Evolutionary conservation across 371 early-diverging fungal species (phyloP).

Genomic region (Chytridium lagenaria): DNA sequence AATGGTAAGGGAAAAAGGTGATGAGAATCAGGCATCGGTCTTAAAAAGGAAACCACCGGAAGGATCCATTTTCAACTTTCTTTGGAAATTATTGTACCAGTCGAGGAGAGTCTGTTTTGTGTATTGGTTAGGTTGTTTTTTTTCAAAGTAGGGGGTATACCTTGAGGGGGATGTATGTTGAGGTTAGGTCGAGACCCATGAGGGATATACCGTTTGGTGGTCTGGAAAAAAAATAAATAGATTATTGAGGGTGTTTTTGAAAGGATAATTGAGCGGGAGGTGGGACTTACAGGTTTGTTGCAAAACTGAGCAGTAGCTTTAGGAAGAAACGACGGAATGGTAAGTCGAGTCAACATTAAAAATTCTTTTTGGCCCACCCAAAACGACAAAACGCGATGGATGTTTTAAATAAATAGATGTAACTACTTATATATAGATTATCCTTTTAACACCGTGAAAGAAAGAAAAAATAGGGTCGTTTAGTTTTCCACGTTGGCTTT

Average conservation of each 20-base stretch:
- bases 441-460: too few relatives aligned
- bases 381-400: too few relatives aligned
- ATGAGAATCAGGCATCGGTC: neutral
- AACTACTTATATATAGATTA: too few relatives aligned
- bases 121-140: neutral
- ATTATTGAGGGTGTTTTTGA: neutral
- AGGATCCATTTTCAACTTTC: constrained; percentile 51
- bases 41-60: constrained; percentile 33
- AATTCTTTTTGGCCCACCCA: too few relatives aligned
- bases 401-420: too few relatives aligned
- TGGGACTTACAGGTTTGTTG: constrained; percentile 19
- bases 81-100: constrained; percentile 68
- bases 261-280: neutral
- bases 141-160: constrained; percentile 14
- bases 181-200: constrained; percentile 70
- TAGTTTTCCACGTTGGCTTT: too few relatives aligned
- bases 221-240: neutral
- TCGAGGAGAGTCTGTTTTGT: constrained; percentile 73
- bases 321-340: constrained; percentile 8
- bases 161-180: constrained; percentile 66
- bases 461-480: too few relatives aligned
- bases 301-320: constrained; percentile 53
- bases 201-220: constrained; percentile 40
- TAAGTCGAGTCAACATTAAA: neutral
- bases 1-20: too few relatives aligned